Percentiles rank a stretch among this genome's conserved stretches.
Conservation (phyloP, 192 early-diverging fungal species). For the Dimargaris cristalligena region DNA sequence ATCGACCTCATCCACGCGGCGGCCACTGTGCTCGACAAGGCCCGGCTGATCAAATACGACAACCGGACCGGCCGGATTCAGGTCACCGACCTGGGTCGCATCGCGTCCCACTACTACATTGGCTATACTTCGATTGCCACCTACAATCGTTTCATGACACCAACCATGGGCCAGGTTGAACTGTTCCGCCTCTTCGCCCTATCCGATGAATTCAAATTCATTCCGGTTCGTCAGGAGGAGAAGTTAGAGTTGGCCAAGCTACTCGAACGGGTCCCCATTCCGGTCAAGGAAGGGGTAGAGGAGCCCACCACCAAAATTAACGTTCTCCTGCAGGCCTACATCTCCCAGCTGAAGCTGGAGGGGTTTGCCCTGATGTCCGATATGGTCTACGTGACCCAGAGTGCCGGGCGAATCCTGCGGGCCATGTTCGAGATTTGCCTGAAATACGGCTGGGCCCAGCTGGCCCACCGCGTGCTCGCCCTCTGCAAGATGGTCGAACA, state of each 20-base stretch:
- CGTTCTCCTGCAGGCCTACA: conserved; percentile 83
- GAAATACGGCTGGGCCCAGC: conserved; percentile 83
- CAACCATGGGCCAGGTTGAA: conserved; percentile 79
- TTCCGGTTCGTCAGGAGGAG: conserved; percentile 89
- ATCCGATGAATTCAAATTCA: conserved; percentile 82
- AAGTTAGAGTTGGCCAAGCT: conserved; percentile 79
- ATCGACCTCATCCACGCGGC: conserved; percentile 83
- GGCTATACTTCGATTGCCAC: conserved; percentile 78
- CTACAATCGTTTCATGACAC: conserved; percentile 86
- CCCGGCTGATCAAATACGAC: conserved; percentile 89
- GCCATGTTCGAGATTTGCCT: conserved; percentile 96
- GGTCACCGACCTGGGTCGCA: conserved; percentile 82
- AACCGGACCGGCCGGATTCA: conserved; percentile 74
- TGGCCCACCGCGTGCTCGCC: conserved; percentile 74
- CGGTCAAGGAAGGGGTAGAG: conserved; percentile 83
- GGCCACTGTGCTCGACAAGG: conserved; percentile 70
- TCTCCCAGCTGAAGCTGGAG: conserved; percentile 82
- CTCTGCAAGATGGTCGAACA: conserved; percentile 95
- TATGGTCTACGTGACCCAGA: conserved; percentile 96
- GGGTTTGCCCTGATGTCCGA: conserved; percentile 95
- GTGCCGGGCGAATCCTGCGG: conserved; percentile 78
- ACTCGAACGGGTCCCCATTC: conserved; percentile 84
- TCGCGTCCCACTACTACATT: conserved; percentile 95
- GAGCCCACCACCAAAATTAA: conserved; percentile 87
- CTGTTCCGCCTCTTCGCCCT: conserved; percentile 77